A percentile compares a stretch with the other conserved stretches of the same genome.
Evolutionary conservation across 495 filamentous ascomycete species (phyloP).

Genomic region (Aspergillus affinis): DNA sequence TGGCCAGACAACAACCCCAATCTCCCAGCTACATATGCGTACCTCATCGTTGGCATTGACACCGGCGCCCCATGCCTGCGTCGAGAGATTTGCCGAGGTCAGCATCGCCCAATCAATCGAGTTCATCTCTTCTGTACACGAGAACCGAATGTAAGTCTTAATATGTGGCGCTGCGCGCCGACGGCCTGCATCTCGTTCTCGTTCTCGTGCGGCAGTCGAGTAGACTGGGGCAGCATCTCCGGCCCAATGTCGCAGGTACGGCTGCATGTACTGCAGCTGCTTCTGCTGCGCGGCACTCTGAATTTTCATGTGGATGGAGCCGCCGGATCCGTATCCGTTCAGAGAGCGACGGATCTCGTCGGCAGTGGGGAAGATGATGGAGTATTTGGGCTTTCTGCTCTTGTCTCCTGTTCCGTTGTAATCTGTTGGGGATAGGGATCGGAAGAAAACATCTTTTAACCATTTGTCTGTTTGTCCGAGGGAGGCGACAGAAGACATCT

Average conservation of each 20-base stretch:
- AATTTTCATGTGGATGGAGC: constrained; percentile 79
- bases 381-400: constrained; percentile 39
- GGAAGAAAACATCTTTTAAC: constrained; percentile 67
- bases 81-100: constrained; percentile 84
- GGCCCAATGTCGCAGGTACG: constrained; percentile 72
- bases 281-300: constrained; percentile 66
- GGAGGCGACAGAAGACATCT: constrained; percentile 79
- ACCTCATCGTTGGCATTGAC: constrained; percentile 55
- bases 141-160: constrained; percentile 83
- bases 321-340: constrained; percentile 75
- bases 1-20: constrained; percentile 86
- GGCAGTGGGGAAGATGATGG: constrained; percentile 77
- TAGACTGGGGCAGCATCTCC: constrained; percentile 35
- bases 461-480: constrained; percentile 73
- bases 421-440: constrained; percentile 38
- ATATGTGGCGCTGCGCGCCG: constrained; percentile 86
- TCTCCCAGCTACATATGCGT: constrained; percentile 77
- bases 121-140: constrained; percentile 37
- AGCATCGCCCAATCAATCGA: constrained; percentile 83
- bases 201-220: constrained; percentile 17
- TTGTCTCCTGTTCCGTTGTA: background rate
- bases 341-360: constrained; percentile 76
- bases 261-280: constrained; percentile 72
- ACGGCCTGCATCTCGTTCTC: constrained; percentile 51
- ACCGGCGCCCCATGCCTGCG: constrained; percentile 83